Evolutionary conservation across 2,329 filamentous ascomycete genomes (phyloP).

Genomic region (Tympanopsis confertula): DNA sequence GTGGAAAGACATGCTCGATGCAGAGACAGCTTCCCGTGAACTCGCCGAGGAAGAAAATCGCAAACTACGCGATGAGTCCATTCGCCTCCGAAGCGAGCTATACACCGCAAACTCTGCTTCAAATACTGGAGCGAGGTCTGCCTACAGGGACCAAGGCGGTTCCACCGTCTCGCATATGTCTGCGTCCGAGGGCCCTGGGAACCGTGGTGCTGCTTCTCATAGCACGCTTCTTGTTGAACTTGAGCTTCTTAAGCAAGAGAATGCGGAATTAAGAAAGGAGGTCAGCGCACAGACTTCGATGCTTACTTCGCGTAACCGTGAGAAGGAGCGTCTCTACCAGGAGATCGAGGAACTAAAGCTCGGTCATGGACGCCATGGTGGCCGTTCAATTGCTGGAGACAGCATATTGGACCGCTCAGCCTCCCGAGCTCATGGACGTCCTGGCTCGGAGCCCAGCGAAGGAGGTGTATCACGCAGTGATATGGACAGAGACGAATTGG

Average conservation of each 20-base stretch:
- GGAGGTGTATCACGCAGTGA: slow-evolving; percentile 57
- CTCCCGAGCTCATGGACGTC: slow-evolving; percentile 48
- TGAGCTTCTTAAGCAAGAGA: slow-evolving; percentile 78
- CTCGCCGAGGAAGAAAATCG: slow-evolving; percentile 84
- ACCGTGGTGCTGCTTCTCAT: slow-evolving; percentile 44
- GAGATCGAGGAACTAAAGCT: slow-evolving; percentile 96
- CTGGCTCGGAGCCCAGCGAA: slow-evolving; percentile 62
- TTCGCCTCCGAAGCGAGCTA: slow-evolving; percentile 53
- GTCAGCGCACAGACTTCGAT: slow-evolving; percentile 94
- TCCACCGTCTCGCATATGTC: slow-evolving; percentile 36
- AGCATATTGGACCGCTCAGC: slow-evolving; percentile 91
- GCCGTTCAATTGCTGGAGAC: slow-evolving; percentile 59
- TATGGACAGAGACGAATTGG: slow-evolving; percentile 77
- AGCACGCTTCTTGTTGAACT: slow-evolving; percentile 63
- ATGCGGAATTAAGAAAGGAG: slow-evolving; percentile 80
- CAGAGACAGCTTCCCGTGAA: slow-evolving; percentile 79
- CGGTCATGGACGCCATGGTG: slow-evolving; percentile 60
- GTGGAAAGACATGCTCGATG: slow-evolving; percentile 88
- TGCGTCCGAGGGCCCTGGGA: slow-evolving; percentile 37
- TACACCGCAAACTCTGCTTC: slow-evolving; percentile 32
- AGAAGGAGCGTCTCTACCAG: slow-evolving; percentile 88
- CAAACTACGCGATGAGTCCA: slow-evolving; percentile 71
- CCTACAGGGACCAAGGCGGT: slow-evolving; percentile 35
- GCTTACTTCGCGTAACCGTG: slow-evolving; percentile 88
- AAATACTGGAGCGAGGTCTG: slow-evolving; percentile 40